phyloP scores from a whole-genome alignment of 305 asterid genomes.

The Solanum aculeatissimum region DNA sequence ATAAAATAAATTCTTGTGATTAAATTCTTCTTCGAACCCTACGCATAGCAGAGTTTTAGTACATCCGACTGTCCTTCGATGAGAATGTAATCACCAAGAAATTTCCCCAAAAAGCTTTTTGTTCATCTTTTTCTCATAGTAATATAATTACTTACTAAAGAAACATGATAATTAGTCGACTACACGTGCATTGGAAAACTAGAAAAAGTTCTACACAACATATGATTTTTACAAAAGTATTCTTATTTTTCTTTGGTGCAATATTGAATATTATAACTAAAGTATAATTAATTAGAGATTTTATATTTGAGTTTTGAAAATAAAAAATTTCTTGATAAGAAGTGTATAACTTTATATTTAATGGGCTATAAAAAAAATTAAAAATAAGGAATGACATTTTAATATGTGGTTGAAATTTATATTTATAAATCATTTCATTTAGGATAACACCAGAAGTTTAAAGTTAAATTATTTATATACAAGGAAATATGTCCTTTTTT shows the following conservation, averaged over 20 bases:
- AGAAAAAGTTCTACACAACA: not conserved
- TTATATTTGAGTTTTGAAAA: not conserved
- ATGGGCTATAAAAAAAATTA: not conserved
- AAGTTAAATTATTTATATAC: not conserved
- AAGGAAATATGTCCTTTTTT: not conserved
- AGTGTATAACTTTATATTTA: not conserved
- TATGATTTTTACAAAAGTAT: not conserved
- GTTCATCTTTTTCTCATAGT: not conserved
- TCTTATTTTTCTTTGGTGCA: not conserved
- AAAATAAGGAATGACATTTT: not conserved
- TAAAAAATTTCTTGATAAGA: fast-evolving
- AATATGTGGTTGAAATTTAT: not conserved
- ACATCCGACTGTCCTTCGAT: too few relatives aligned
- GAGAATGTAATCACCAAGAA: not conserved
- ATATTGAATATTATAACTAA: not conserved
- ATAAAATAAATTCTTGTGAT: too few relatives aligned
- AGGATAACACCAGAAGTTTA: not conserved
- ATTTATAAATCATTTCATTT: not conserved
- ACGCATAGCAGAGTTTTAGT: too few relatives aligned
- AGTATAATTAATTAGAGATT: not conserved
- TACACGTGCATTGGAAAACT: not conserved
- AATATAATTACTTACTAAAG: not conserved
- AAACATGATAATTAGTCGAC: not conserved
- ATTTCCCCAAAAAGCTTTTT: not conserved
- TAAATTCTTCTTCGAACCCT: too few relatives aligned